Evolutionary conservation across 2,329 filamentous ascomycete genomes (phyloP), one percentile per base, ranked within the genome.

Genomic region (Tolypocladium tundrense): DNA sequence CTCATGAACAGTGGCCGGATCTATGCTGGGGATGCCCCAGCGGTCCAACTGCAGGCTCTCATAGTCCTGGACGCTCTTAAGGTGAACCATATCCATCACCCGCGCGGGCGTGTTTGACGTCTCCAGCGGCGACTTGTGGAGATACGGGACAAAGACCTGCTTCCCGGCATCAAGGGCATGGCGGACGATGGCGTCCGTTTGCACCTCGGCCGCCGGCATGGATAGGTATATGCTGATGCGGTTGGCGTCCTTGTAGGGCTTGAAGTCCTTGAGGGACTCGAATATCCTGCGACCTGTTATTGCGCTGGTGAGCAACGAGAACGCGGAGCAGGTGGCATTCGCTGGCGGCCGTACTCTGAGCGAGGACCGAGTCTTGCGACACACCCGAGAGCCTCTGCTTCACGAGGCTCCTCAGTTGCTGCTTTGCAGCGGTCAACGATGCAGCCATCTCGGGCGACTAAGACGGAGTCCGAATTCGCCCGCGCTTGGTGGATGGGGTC

Each of bases 21-120:
- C 79, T 59, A 96, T 83, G 39, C 88, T 93, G n/a, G 94, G 94
- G 62, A 99, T 99, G 11, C 91, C 92, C 94, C 94, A 99, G 69
- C 82, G 85, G 72, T 99, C 94, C 45, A 81, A 80, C 67, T 85
- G 75, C 60, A 97, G 77, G 31, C 83, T 82, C 62, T 91, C 84
- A 70, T 92, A 96, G 70, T 99, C 94, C 35, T 82, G 75, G 55
- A 90, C 71, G 33, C 85, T 87, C 58, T 79, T 76, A 45, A 99
- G 77, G 61, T 85, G 85, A 27, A 99, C 84, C 94, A 99, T 97
- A 68, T 97, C 91, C 94, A 99, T 99, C 57, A 94, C 81, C 19
- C 82, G 75, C 1, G 75, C 61, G 5, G 89, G 89, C 7, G 84
- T 82, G 58, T 73, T 73, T 59, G 75, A 69, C 4, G 69, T 68